Percentiles rank a stretch among this genome's conserved stretches.
These are phyloP conservation scores for Diospyros lotus DNA, from an alignment of 148 eudicot genomes.

Conservation along the genomic window DNA sequence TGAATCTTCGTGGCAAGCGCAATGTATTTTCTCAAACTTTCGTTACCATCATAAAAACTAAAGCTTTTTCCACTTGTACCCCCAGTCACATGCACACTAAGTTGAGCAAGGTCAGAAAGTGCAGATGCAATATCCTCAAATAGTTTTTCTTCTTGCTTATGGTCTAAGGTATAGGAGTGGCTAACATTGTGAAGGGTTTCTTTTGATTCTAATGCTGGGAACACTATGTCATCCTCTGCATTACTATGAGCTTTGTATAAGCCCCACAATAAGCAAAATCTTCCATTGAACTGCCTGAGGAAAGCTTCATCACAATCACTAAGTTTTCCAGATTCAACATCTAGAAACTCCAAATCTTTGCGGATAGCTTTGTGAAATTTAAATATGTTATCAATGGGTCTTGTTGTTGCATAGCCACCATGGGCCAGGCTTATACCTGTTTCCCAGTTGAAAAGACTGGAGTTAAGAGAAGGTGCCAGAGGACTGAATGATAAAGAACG, in stretches of 20 bases:
- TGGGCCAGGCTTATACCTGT: constrained; percentile 50
- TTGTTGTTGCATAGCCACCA: constrained; percentile 45
- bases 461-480: constrained; percentile 79
- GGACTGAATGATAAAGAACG: constrained; percentile 81
- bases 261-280: constrained; percentile 90
- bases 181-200: constrained; percentile 96
- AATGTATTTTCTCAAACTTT: constrained; percentile 48
- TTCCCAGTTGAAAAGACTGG: constrained; percentile 95
- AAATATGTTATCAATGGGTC: constrained; percentile 92
- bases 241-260: constrained; percentile 94
- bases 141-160: constrained; percentile 90
- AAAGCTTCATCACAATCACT: constrained; percentile 64
- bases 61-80: constrained; percentile 25
- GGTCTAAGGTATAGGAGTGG: constrained; percentile 97
- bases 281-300: constrained; percentile 82
- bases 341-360: constrained; percentile 93
- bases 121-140: constrained; percentile 89
- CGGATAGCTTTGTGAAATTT: constrained; percentile 93
- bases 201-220: constrained; percentile 90
- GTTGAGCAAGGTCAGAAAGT: constrained; percentile 61
- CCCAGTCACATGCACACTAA: constrained; percentile 26
- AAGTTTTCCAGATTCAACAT: constrained; percentile 87
- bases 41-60: constrained; percentile 31
- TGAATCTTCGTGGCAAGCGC: constrained; percentile 86
- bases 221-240: constrained; percentile 96